phyloP scores from a whole-genome alignment of 2,329 filamentous ascomycete species.

The Colletotrichum sp. region DNA sequence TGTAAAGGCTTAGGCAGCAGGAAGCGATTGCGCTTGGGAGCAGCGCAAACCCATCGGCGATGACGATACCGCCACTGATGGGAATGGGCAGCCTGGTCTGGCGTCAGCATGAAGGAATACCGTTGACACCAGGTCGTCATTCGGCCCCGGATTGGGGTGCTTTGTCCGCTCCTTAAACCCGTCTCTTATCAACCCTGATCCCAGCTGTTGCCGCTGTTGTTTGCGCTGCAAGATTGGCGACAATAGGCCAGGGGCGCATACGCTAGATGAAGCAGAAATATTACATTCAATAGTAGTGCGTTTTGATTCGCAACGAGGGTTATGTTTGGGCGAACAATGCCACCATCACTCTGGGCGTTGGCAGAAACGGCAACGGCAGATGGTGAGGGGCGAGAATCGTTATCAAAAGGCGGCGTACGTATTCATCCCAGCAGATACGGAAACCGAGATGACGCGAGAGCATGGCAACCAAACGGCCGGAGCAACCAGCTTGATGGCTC shows the following conservation, averaged over 20 bases:
- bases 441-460: not conserved
- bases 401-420: not conserved
- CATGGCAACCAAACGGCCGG: not conserved
- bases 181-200: not conserved
- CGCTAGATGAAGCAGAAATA: not conserved
- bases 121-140: not conserved
- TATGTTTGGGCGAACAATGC: not conserved
- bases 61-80: not conserved
- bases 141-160: slow-evolving; percentile 8
- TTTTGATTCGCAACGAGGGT: not conserved
- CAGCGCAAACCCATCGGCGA: not conserved
- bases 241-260: not conserved
- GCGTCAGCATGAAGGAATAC: not conserved
- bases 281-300: not conserved
- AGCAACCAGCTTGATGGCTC: not conserved
- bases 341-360: not conserved
- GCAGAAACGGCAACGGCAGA: not conserved
- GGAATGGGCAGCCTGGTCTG: not conserved
- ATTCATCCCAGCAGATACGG: not conserved
- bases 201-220: not conserved
- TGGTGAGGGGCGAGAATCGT: not conserved
- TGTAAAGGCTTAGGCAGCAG: not conserved
- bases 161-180: slow-evolving; percentile 10
- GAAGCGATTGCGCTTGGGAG: not conserved
- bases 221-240: slow-evolving; percentile 12